Evolutionary conservation across 352 stramenopile genomes (phyloP).

Genomic region (Phytophthora quininea): DNA sequence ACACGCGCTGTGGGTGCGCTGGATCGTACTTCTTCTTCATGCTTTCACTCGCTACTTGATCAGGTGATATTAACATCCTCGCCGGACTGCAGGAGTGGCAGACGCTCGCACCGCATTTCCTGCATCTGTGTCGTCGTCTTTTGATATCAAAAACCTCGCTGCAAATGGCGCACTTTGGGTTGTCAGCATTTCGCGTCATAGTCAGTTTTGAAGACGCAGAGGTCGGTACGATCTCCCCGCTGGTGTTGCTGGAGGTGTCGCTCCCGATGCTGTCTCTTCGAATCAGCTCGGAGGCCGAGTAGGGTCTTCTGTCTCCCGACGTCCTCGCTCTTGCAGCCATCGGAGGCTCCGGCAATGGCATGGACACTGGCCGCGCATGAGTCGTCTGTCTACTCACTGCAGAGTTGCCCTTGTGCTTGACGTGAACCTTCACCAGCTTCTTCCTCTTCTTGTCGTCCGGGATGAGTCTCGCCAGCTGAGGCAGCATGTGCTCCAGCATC

Average conservation of each 20-base stretch:
- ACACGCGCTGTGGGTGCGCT: slow-evolving; percentile 77
- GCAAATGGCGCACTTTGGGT: slow-evolving; percentile 78
- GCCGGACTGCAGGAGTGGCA: slow-evolving; percentile 74
- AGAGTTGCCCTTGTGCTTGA: slow-evolving; percentile 31
- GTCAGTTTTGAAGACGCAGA: slow-evolving; percentile 32
- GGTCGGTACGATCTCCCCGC: slow-evolving; percentile 24
- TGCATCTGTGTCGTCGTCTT: slow-evolving; percentile 69
- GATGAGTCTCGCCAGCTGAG: slow-evolving; percentile 77
- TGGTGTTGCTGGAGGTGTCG: slow-evolving; percentile 47
- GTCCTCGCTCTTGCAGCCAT: slow-evolving; percentile 13
- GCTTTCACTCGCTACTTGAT: slow-evolving; percentile 49
- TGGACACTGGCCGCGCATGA: slow-evolving; percentile 20
- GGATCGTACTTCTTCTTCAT: slow-evolving; percentile 75
- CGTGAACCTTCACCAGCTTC: slow-evolving; percentile 70
- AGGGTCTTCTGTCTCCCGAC: slow-evolving; percentile 41
- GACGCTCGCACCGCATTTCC: slow-evolving; percentile 75
- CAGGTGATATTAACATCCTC: slow-evolving; percentile 77
- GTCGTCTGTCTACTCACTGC: slow-evolving; percentile 5
- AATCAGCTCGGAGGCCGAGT: slow-evolving; percentile 50
- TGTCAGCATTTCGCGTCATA: slow-evolving; percentile 55
- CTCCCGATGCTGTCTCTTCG: slow-evolving; percentile 49
- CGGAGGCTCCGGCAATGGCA: slow-evolving; percentile 14
- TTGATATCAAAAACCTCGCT: slow-evolving; percentile 82
- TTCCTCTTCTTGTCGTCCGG: slow-evolving; percentile 78
- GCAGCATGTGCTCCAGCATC: slow-evolving; percentile 85